Conservation (phyloP, 441 rosid species). For the Flueggea neowawraea region DNA sequence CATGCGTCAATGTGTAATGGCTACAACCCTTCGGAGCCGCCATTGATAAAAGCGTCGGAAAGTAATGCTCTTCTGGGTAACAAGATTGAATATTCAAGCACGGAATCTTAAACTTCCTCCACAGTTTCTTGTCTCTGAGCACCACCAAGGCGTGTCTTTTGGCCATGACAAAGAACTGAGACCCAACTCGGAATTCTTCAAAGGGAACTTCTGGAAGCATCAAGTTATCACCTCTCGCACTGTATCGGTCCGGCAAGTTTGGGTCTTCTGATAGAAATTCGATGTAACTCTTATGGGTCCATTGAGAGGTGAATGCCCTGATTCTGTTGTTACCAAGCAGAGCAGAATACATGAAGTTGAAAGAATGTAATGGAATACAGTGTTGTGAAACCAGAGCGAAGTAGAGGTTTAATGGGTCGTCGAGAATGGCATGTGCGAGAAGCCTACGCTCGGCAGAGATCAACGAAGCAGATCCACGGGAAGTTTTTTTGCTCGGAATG, state of each 20-base stretch:
- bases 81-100: slow-evolving; percentile 47
- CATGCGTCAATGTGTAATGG: slow-evolving; percentile 61
- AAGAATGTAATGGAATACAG: slow-evolving; percentile 82
- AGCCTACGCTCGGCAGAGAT: slow-evolving; percentile 72
- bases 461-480: slow-evolving; percentile 59
- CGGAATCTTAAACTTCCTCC: slow-evolving; percentile 71
- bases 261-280: slow-evolving; percentile 61
- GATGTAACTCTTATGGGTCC: slow-evolving; percentile 44
- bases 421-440: slow-evolving; percentile 59
- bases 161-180: slow-evolving; percentile 78
- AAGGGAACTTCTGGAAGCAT: slow-evolving; percentile 64
- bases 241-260: slow-evolving; percentile 48
- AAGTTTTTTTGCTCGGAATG: slow-evolving; percentile 53
- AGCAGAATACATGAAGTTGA: slow-evolving; percentile 46
- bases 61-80: slow-evolving; percentile 87
- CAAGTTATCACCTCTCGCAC: slow-evolving; percentile 46
- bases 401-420: slow-evolving; percentile 69
- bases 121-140: slow-evolving; percentile 48
- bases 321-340: slow-evolving; percentile 36
- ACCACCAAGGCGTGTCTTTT: slow-evolving; percentile 62
- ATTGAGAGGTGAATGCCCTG: slow-evolving; percentile 27
- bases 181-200: slow-evolving; percentile 64
- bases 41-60: slow-evolving; percentile 70
- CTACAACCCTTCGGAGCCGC: slow-evolving; percentile 61
- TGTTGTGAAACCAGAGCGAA: slow-evolving; percentile 72